These are phyloP conservation scores for Simmondsia chinensis DNA, from an alignment of 148 eudicot genomes.

Conservation along the genomic window DNA sequence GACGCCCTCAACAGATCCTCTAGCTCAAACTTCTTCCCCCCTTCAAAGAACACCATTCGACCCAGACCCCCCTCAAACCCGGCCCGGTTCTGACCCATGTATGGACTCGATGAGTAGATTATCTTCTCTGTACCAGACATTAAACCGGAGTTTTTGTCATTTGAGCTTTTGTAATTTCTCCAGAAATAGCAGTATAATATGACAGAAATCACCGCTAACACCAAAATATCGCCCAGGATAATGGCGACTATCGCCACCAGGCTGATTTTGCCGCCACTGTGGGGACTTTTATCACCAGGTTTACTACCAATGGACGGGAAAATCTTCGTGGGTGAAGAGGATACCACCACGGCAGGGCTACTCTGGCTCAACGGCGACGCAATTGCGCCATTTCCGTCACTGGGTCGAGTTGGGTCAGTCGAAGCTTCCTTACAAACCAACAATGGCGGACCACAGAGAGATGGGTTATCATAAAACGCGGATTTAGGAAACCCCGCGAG, in stretches of 20 bases:
- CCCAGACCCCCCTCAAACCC: slow-evolving; percentile 42
- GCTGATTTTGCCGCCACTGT: slow-evolving; percentile 21
- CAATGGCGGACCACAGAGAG: slow-evolving; percentile 60
- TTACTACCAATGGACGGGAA: too few relatives aligned
- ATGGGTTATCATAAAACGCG: slow-evolving; percentile 26
- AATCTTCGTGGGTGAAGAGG: slow-evolving; percentile 35
- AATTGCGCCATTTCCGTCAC: slow-evolving; percentile 17
- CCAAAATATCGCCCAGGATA: slow-evolving; percentile 53
- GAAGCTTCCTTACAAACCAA: slow-evolving; percentile 14
- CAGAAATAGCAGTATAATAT: slow-evolving; percentile 59
- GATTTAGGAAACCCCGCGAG: slow-evolving; percentile 40
- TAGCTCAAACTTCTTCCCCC: slow-evolving; percentile 65
- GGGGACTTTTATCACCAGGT: neutral
- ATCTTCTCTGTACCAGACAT: slow-evolving; percentile 48
- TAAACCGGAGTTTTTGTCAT: slow-evolving; percentile 4
- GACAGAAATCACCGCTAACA: slow-evolving; percentile 28
- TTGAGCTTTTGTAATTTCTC: slow-evolving; percentile 12
- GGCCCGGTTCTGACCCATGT: neutral
- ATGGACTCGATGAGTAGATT: slow-evolving; percentile 62
- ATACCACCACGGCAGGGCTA: slow-evolving; percentile 13
- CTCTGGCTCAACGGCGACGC: slow-evolving; percentile 11
- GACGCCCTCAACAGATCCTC: slow-evolving; percentile 86
- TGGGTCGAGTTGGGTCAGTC: slow-evolving; percentile 27
- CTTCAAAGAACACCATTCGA: slow-evolving; percentile 75
- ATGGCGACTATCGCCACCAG: slow-evolving; percentile 38